Percentiles rank a stretch among this genome's conserved stretches.
These are phyloP conservation scores for Pittosporum tobira DNA, from an alignment of 129 eudicot species.

Conservation along the genomic window DNA sequence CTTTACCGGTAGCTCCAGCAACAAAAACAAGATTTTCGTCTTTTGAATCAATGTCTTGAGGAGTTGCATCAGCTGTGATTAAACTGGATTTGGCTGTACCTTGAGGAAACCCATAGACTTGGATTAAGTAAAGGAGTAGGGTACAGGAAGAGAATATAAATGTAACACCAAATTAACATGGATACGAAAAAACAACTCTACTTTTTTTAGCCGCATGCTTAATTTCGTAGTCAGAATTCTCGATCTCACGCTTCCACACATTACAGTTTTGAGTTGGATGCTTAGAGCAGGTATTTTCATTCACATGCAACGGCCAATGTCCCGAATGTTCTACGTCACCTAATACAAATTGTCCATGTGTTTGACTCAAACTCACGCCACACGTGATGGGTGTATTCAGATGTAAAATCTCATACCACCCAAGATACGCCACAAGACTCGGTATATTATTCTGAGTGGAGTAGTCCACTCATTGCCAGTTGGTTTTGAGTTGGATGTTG, in stretches of 20 bases:
- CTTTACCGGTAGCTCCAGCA: slow-evolving; percentile 99
- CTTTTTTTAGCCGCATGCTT: background rate
- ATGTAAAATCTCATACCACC: too few relatives aligned
- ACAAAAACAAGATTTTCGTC: slow-evolving; percentile 60
- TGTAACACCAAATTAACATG: background rate
- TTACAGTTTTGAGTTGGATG: too few relatives aligned
- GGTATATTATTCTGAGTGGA: too few relatives aligned
- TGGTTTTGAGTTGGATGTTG: too few relatives aligned
- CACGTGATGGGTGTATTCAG: too few relatives aligned
- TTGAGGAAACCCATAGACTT: slow-evolving; percentile 17
- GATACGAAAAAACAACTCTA: background rate
- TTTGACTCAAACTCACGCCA: too few relatives aligned
- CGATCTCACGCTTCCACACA: background rate
- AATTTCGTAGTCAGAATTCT: background rate
- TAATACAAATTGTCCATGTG: too few relatives aligned
- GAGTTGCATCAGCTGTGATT: slow-evolving; percentile 38
- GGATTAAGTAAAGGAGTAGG: slow-evolving; percentile 3
- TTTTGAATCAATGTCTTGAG: slow-evolving; percentile 31
- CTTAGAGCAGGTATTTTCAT: too few relatives aligned
- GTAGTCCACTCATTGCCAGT: too few relatives aligned
- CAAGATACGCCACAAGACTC: too few relatives aligned
- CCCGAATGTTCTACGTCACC: too few relatives aligned
- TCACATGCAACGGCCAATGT: too few relatives aligned
- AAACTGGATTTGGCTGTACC: slow-evolving; percentile 39
- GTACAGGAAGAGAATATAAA: background rate